Conservation (phyloP, 2,329 filamentous ascomycete genomes). For the Hirsutella thompsonii region DNA sequence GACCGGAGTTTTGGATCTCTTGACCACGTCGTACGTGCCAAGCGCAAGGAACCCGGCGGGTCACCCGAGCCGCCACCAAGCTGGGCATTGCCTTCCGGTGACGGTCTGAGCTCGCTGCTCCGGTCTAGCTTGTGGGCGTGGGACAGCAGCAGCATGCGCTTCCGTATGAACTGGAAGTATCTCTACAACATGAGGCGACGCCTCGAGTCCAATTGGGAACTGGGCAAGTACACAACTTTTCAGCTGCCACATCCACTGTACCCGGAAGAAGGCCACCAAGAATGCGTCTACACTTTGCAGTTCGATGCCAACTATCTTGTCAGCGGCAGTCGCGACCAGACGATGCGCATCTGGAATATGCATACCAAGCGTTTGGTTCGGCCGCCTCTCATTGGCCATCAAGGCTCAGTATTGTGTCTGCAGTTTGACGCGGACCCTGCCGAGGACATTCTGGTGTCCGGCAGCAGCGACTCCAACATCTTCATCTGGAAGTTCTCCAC, state of each 20-base stretch:
- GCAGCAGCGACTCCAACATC: conserved; percentile 82
- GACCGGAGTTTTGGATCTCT: conserved; percentile 16
- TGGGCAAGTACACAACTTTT: conserved; percentile 72
- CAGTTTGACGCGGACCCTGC: conserved; percentile 84
- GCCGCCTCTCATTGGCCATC: conserved; percentile 63
- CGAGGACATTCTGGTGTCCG: conserved; percentile 88
- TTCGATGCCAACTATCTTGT: conserved; percentile 77
- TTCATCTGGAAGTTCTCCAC: conserved; percentile 93
- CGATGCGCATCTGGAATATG: conserved; percentile 82
- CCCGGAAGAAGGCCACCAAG: conserved; percentile 70
- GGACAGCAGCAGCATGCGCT: conserved; percentile 31
- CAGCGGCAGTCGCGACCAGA: conserved; percentile 82
- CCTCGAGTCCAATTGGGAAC: conserved; percentile 85
- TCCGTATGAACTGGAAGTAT: conserved; percentile 82
- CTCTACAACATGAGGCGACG: conserved; percentile 78
- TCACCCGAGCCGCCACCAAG: conserved; percentile 18
- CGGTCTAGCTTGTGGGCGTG: conserved; percentile 38
- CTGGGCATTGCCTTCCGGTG: conserved; percentile 15
- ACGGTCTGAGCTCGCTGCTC: conserved; percentile 16
- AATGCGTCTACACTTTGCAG: conserved; percentile 87
- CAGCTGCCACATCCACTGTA: conserved; percentile 77
- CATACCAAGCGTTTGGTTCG: conserved; percentile 65
- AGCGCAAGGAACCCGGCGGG: conserved; percentile 22
- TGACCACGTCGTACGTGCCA: conserved; percentile 16
- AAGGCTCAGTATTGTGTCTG: conserved; percentile 80